Evolutionary conservation across 805 yeast species (phyloP).

Genomic region (Ogataea ganodermae): DNA sequence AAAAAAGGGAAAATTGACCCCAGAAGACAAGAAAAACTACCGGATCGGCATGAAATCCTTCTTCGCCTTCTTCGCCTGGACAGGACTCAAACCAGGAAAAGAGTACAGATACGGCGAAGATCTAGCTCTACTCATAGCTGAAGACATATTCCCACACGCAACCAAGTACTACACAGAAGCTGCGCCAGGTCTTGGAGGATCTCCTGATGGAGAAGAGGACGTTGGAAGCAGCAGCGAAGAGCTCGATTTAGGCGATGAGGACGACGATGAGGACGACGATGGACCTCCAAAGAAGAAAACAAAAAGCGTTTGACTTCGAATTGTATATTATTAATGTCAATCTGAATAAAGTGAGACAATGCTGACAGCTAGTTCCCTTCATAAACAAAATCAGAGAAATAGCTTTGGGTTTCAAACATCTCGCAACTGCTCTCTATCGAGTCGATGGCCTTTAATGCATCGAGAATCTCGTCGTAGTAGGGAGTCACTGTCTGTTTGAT

Average conservation of each 20-base stretch:
- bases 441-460: slow-evolving; percentile 53
- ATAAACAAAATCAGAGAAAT: slow-evolving; percentile 17
- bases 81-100: slow-evolving; percentile 74
- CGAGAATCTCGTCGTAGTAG: slow-evolving; percentile 54
- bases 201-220: slow-evolving; percentile 51
- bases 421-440: slow-evolving; percentile 31
- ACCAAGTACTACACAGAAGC: slow-evolving; percentile 80
- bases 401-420: slow-evolving; percentile 18
- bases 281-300: slow-evolving; percentile 12
- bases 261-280: slow-evolving; percentile 1
- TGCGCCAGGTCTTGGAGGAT: slow-evolving; percentile 58
- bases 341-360: neutral
- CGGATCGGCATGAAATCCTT: slow-evolving; percentile 78
- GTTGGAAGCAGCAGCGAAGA: slow-evolving; percentile 44
- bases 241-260: slow-evolving; percentile 39
- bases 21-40: slow-evolving; percentile 59
- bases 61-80: slow-evolving; percentile 87
- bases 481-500: slow-evolving; percentile 39
- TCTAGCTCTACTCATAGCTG: slow-evolving; percentile 68
- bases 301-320: neutral
- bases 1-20: slow-evolving; percentile 39
- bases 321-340: neutral
- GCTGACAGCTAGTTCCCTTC: slow-evolving; percentile 10
- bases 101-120: slow-evolving; percentile 81
- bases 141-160: slow-evolving; percentile 84